Percentiles rank a stretch among this genome's conserved stretches.
phyloP scores from a whole-genome alignment of 495 filamentous ascomycete genomes.

The Daldinia grandis region DNA sequence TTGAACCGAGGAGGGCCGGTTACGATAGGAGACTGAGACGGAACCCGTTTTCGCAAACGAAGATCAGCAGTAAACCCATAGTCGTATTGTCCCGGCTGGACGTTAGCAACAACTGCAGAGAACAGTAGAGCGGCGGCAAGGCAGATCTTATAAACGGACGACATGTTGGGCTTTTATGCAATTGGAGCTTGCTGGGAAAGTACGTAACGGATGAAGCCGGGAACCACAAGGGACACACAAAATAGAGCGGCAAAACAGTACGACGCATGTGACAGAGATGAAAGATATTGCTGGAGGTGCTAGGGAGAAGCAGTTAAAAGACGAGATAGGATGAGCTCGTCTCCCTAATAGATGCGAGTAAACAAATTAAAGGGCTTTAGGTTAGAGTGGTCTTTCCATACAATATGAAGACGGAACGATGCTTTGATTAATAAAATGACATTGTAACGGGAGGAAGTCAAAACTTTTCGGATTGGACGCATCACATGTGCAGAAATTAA shows the following conservation, averaged over 20 bases:
- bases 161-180: slow-evolving; percentile 16
- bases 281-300: background rate
- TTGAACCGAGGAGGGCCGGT: slow-evolving; percentile 38
- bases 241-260: slow-evolving; percentile 21
- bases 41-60: slow-evolving; percentile 35
- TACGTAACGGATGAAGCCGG: slow-evolving; percentile 18
- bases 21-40: slow-evolving; percentile 42
- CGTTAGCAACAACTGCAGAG: slow-evolving; percentile 20
- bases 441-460: slow-evolving; percentile 19
- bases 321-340: slow-evolving; percentile 10
- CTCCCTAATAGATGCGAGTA: slow-evolving; percentile 1
- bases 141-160: slow-evolving; percentile 13
- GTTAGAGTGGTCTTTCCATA: slow-evolving; percentile 5
- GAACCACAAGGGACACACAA: slow-evolving; percentile 19
- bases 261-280: slow-evolving; percentile 10
- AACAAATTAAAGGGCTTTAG: slow-evolving; percentile 3
- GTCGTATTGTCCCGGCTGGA: slow-evolving; percentile 45
- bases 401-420: background rate
- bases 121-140: slow-evolving; percentile 18
- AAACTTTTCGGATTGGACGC: slow-evolving; percentile 19
- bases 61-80: slow-evolving; percentile 52
- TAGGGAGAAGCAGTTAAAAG: background rate
- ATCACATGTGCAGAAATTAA: slow-evolving; percentile 12
- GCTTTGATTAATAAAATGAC: slow-evolving; percentile 3
- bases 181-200: background rate